Percentiles rank a stretch among this genome's conserved stretches.
Conservation (phyloP, 1,284 basidiomycete species). For the Apiotrichum domesticum region DNA sequence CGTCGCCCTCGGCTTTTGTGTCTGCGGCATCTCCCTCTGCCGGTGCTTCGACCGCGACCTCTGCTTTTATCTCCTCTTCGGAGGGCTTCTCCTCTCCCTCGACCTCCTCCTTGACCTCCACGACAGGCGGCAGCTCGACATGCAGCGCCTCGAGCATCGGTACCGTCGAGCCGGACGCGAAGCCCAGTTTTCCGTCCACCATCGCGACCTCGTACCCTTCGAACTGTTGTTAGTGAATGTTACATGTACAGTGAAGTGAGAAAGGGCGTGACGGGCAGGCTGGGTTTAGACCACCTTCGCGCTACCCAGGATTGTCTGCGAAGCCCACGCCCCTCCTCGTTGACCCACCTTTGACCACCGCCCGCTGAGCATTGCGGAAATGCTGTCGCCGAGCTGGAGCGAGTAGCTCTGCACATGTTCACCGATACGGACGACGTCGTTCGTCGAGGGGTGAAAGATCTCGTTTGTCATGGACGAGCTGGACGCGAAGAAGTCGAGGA, state of each 20-base stretch:
- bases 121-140: constrained; percentile 53
- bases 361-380: constrained; percentile 56
- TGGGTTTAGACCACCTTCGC: background rate
- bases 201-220: constrained; percentile 96
- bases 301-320: no score
- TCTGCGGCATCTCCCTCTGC: no score
- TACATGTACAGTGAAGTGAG: background rate
- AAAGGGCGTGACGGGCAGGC: no score
- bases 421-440: constrained; percentile 78
- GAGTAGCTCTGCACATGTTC: constrained; percentile 94
- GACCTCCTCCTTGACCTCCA: constrained; percentile 14
- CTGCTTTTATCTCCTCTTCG: background rate
- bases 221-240: constrained; percentile 56
- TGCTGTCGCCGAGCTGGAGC: constrained; percentile 87
- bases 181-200: constrained; percentile 74
- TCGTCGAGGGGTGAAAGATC: constrained; percentile 69
- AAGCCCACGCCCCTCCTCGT: background rate
- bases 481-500: constrained; percentile 72
- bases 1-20: background rate
- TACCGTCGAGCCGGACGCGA: constrained; percentile 68
- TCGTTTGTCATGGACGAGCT: constrained; percentile 84
- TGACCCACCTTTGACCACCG: constrained; percentile 74
- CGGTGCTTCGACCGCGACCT: background rate
- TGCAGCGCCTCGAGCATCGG: constrained; percentile 54
- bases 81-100: background rate